phyloP scores from a whole-genome alignment of 1,284 basidiomycete genomes.

The Boletus semigastroideus region DNA sequence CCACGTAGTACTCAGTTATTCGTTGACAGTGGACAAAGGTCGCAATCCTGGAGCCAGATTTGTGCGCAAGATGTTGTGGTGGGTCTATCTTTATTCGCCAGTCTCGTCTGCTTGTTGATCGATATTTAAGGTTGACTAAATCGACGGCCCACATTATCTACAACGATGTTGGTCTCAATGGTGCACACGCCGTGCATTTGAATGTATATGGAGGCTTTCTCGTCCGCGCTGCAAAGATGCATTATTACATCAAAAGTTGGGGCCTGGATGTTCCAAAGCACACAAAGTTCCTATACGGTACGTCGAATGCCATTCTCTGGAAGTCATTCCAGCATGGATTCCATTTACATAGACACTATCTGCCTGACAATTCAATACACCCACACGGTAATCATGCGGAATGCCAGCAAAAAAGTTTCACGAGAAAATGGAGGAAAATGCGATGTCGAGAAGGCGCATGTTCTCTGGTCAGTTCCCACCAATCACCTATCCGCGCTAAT shows the following conservation, averaged over 20 bases:
- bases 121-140: constrained; percentile 55
- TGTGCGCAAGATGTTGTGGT: constrained; percentile 70
- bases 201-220: constrained; percentile 90
- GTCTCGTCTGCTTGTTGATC: constrained; percentile 7
- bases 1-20: constrained; percentile 60
- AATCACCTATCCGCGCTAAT: background rate
- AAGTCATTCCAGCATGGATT: no score
- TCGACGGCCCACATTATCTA: constrained; percentile 72
- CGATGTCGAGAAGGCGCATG: constrained; percentile 49
- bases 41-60: constrained; percentile 59
- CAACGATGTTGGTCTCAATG: constrained; percentile 76
- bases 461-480: constrained; percentile 57
- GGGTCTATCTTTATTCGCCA: constrained; percentile 26
- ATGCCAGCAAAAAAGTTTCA: constrained; percentile 44
- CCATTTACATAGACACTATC: constrained; percentile 65
- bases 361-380: constrained; percentile 57
- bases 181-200: constrained; percentile 57
- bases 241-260: constrained; percentile 74
- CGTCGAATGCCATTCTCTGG: no score
- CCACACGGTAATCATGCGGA: constrained; percentile 51
- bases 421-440: constrained; percentile 38
- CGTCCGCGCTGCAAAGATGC: constrained; percentile 87
- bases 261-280: constrained; percentile 45
- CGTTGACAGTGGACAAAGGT: constrained; percentile 65
- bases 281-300: constrained; percentile 51